Base-by-base conservation (phyloP, 2,329 filamentous ascomycete species). In the Stagonosporopsis vannaccii region DNA sequence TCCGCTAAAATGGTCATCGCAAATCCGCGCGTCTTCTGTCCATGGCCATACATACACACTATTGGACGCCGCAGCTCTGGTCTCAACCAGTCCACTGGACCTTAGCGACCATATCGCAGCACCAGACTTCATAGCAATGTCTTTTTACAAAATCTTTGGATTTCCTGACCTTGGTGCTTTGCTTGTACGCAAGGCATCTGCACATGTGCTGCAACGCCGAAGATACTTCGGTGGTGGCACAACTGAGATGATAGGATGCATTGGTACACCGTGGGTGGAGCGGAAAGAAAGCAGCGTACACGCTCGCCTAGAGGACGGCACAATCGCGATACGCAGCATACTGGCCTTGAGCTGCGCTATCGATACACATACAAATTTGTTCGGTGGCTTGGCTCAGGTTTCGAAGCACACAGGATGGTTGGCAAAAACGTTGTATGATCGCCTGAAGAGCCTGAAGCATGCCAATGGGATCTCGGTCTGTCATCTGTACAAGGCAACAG, bases 71-170 rank as follows among this genome's bases (percentile, higher is more conserved):
- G 87, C 87, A 2, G 87, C 87, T 11, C 78, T 87, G 32, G 84
- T 85, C n/a, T 86, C 86, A 66, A 89, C 87, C 4, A 82, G 79
- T 37, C 81, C 82, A 7, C 76, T 90, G 46, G 79, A 84, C 50
- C 82, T 90, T 37, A 78, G 77, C 26, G 78, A 87, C 9, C 80
- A 85, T 17, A 80, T 79, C 62, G 76, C 79, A 11, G 84, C 87
- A 0, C 90, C 94, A 0, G 94, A 98, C 72, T 97, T 97, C 61
- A 87, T 86, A 0, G 87, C 90, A 0, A 69, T 97, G 25, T 97
- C 93, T 70, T 89, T 98, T 63, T 96, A 97, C 78, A 98, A 98
- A 74, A 93, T 97, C 13, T 98, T 97, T 73, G 94, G 94, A 1
- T 97, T 97, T 62, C 94, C 94, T 0, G 91, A 97, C 70, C 80